Conservation (phyloP, 495 filamentous ascomycete species). For the Hyaloscypha variabilis region DNA sequence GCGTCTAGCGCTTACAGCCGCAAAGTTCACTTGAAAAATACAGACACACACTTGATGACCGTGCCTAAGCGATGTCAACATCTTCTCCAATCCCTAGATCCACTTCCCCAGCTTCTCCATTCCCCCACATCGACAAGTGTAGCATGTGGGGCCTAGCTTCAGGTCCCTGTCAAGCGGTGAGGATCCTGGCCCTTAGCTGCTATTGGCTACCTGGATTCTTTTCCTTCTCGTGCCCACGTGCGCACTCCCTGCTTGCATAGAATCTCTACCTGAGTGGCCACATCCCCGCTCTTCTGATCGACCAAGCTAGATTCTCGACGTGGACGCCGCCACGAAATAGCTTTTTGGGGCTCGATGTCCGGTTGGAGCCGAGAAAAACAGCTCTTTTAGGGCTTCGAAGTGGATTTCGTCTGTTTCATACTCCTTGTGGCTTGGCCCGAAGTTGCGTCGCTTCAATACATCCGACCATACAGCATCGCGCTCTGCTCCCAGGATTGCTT, state of each 20-base stretch:
- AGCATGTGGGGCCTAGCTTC: not conserved
- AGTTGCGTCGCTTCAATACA: slow-evolving; percentile 4
- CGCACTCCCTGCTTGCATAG: not conserved
- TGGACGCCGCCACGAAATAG: not conserved
- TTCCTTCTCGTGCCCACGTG: not conserved
- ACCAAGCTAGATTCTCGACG: not conserved
- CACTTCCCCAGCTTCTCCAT: not conserved
- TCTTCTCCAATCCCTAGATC: not conserved
- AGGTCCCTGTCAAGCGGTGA: not conserved
- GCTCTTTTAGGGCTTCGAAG: not conserved
- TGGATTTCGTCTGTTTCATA: not conserved
- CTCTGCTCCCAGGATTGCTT: not conserved
- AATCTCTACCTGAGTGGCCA: not conserved
- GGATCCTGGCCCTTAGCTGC: not conserved
- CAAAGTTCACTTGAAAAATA: too few relatives aligned
- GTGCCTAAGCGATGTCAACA: not conserved
- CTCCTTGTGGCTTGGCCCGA: not conserved
- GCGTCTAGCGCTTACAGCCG: too few relatives aligned
- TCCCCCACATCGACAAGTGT: not conserved
- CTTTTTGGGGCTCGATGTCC: not conserved
- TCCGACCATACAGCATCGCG: slow-evolving; percentile 6
- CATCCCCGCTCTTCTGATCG: not conserved
- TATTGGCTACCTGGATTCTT: not conserved
- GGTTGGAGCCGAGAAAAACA: not conserved
- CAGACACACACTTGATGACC: not conserved